These are phyloP conservation scores for Pythium chondricola DNA, from an alignment of 352 stramenopile genomes.

Conservation along the genomic window DNA sequence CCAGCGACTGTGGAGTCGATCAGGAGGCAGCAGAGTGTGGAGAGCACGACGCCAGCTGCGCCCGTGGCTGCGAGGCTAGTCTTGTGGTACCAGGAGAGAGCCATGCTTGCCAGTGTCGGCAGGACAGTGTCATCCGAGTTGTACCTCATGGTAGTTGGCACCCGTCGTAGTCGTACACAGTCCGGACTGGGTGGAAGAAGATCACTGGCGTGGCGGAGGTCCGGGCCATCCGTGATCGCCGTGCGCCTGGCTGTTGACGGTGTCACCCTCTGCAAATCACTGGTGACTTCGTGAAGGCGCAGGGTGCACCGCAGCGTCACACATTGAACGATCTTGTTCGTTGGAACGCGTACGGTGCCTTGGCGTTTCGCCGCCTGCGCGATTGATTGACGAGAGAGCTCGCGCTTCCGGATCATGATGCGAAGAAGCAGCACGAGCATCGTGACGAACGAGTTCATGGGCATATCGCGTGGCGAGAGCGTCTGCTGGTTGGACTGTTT, in stretches of 20 bases:
- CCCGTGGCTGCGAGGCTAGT: neutral
- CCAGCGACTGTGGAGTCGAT: neutral
- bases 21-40: neutral
- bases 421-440: slow-evolving; percentile 11
- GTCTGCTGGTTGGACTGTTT: neutral
- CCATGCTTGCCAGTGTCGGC: too few species aligned
- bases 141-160: neutral
- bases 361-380: neutral
- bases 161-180: neutral
- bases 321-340: neutral
- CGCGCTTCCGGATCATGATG: slow-evolving; percentile 4
- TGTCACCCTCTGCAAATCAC: too few species aligned
- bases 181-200: too few species aligned
- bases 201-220: too few species aligned
- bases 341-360: neutral
- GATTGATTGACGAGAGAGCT: neutral
- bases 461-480: neutral
- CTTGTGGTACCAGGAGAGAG: too few species aligned
- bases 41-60: neutral
- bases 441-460: slow-evolving; percentile 8
- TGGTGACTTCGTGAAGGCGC: neutral
- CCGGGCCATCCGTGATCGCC: too few species aligned
- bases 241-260: too few species aligned
- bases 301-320: slow-evolving; percentile 8
- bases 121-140: neutral